These are phyloP conservation scores for Martensiomyces pterosporus DNA, from an alignment of 192 early-diverging fungal genomes.

Conservation along the genomic window DNA sequence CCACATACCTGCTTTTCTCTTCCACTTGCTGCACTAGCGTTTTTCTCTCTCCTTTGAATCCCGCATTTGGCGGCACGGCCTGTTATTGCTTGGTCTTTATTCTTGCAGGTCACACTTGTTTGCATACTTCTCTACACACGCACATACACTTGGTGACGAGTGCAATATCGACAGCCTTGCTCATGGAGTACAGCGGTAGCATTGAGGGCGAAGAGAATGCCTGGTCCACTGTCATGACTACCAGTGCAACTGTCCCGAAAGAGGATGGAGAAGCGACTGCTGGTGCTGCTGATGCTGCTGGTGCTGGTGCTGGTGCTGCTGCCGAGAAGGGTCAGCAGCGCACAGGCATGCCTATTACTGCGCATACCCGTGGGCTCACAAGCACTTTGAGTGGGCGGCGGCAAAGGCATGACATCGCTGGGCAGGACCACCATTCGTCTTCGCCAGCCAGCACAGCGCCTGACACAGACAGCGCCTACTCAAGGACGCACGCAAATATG, in stretches of 20 bases:
- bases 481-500: constrained; percentile 8
- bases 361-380: constrained; percentile 38
- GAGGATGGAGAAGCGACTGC: not conserved
- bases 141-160: too few relatives aligned
- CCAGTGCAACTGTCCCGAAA: constrained; percentile 4
- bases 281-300: too few relatives aligned
- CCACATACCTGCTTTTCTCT: constrained; percentile 1
- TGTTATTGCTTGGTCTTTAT: not conserved
- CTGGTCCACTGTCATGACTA: constrained; percentile 33
- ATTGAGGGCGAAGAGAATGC: constrained; percentile 21
- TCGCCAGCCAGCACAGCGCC: constrained; percentile 20
- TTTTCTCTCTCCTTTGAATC: not conserved
- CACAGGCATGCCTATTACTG: not conserved
- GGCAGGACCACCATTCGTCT: constrained; percentile 9
- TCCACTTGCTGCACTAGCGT: not conserved
- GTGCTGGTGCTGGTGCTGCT: not conserved
- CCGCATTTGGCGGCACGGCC: not conserved
- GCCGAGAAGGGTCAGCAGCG: not conserved
- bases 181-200: constrained; percentile 5
- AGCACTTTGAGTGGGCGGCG: constrained; percentile 40
- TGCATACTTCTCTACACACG: not conserved
- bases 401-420: constrained; percentile 19
- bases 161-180: too few relatives aligned
- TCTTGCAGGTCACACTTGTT: not conserved
- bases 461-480: constrained; percentile 6